Conservation (phyloP, 345 rosid species). For the Mangifera indica region DNA sequence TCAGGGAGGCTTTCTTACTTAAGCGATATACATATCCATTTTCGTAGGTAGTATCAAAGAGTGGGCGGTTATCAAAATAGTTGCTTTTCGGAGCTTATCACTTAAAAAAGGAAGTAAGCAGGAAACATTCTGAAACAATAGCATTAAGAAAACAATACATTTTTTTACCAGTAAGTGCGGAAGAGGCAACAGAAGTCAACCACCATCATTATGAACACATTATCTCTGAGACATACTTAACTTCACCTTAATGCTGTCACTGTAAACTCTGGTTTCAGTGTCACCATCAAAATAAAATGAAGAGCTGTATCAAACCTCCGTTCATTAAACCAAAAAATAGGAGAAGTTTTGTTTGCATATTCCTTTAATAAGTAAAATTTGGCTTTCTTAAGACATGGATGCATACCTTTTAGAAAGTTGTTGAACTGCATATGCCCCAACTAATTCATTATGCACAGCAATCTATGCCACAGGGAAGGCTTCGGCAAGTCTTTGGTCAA, state of each 20-base stretch:
- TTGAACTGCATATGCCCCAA: constrained; percentile 84
- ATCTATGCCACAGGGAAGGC: constrained; percentile 98
- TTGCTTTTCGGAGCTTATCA: background rate
- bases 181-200: constrained; percentile 16
- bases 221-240: constrained; percentile 80
- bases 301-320: constrained; percentile 54
- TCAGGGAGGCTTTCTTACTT: background rate
- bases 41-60: background rate
- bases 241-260: constrained; percentile 83
- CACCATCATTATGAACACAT: constrained; percentile 88
- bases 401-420: constrained; percentile 72
- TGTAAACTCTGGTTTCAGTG: constrained; percentile 88
- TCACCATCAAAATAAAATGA: constrained; percentile 95
- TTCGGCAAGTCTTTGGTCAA: constrained; percentile 85
- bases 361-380: background rate
- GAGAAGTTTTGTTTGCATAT: background rate
- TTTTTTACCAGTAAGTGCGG: background rate
- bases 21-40: background rate
- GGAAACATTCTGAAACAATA: background rate
- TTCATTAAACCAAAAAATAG: constrained; percentile 20
- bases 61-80: background rate
- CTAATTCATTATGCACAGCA: constrained; percentile 77
- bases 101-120: background rate
- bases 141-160: background rate
- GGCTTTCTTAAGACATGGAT: constrained; percentile 1